These are phyloP conservation scores for Wickerhamiella shivajii DNA, from an alignment of 805 yeast species.

Conservation along the genomic window DNA sequence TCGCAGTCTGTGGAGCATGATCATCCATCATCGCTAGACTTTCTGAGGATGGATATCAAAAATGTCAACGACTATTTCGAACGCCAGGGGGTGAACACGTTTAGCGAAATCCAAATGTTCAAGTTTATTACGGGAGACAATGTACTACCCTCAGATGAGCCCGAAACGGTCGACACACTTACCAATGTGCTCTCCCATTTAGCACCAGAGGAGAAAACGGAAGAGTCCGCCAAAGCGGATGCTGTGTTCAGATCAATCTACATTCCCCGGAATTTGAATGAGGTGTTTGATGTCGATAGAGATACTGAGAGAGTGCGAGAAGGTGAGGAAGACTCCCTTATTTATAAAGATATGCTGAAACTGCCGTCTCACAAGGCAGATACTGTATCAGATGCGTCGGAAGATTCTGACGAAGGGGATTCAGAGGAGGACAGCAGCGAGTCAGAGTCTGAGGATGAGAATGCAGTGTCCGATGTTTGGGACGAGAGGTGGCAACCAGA, in stretches of 20 bases:
- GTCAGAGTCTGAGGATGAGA: constrained; percentile 23
- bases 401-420: constrained; percentile 21
- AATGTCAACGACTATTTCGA: constrained; percentile 83
- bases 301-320: constrained; percentile 39
- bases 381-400: constrained; percentile 24
- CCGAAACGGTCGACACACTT: constrained; percentile 23
- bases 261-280: constrained; percentile 52
- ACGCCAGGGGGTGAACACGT: constrained; percentile 56
- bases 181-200: constrained; percentile 16
- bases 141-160: constrained; percentile 21
- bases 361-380: constrained; percentile 16
- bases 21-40: constrained; percentile 92
- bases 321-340: constrained; percentile 40
- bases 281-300: constrained; percentile 45
- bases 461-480: constrained; percentile 23
- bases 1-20: constrained; percentile 97
- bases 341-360: constrained; percentile 26
- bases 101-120: constrained; percentile 71
- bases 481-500: constrained; percentile 39
- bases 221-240: constrained; percentile 50
- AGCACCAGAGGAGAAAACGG: constrained; percentile 21
- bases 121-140: constrained; percentile 40
- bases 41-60: constrained; percentile 92
- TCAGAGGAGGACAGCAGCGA: constrained; percentile 18
- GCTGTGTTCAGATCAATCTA: constrained; percentile 75